These are phyloP conservation scores for Leishmania guyanensis DNA, from an alignment of 208 protist genomes.

Conservation along the genomic window DNA sequence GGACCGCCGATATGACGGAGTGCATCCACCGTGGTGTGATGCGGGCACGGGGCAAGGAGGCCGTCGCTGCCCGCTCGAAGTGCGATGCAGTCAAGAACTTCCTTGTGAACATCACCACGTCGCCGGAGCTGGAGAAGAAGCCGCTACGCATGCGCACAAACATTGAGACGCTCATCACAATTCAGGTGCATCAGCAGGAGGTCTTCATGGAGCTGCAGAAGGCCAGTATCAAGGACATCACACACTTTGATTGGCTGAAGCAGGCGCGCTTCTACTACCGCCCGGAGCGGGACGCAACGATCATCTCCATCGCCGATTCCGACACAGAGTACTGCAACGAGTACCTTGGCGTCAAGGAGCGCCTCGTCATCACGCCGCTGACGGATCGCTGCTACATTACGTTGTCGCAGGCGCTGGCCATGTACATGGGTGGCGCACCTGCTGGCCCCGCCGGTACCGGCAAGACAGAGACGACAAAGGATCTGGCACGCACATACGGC, in stretches of 20 bases:
- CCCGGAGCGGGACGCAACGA: conserved; percentile 87
- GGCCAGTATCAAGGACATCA: conserved; percentile 87
- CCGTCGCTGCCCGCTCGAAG: conserved; percentile 73
- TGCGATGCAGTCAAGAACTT: conserved; percentile 92
- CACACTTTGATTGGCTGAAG: conserved; percentile 95
- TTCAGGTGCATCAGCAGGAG: conserved; percentile 96
- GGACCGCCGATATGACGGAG: conserved; percentile 95
- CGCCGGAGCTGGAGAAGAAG: conserved; percentile 85
- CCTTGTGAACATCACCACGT: conserved; percentile 92
- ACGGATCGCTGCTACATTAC: background rate
- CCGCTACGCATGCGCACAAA: conserved; percentile 93
- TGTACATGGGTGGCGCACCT: conserved; percentile 3
- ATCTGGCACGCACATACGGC: conserved; percentile 94
- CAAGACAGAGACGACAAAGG: conserved; percentile 81
- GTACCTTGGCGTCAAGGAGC: conserved; percentile 95
- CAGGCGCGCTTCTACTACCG: conserved; percentile 95
- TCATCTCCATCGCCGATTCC: conserved; percentile 94
- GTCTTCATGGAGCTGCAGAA: conserved; percentile 93
- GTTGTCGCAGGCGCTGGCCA: background rate
- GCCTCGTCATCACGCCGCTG: conserved; percentile 42
- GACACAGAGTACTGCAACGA: conserved; percentile 96
- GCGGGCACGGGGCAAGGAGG: conserved; percentile 77
- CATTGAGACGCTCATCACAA: conserved; percentile 95
- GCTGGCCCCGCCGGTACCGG: conserved; percentile 8
- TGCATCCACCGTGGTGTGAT: conserved; percentile 90